These are phyloP conservation scores for Sanghuangporus sanghuang DNA, from an alignment of 1,284 basidiomycete genomes.

Conservation along the genomic window DNA sequence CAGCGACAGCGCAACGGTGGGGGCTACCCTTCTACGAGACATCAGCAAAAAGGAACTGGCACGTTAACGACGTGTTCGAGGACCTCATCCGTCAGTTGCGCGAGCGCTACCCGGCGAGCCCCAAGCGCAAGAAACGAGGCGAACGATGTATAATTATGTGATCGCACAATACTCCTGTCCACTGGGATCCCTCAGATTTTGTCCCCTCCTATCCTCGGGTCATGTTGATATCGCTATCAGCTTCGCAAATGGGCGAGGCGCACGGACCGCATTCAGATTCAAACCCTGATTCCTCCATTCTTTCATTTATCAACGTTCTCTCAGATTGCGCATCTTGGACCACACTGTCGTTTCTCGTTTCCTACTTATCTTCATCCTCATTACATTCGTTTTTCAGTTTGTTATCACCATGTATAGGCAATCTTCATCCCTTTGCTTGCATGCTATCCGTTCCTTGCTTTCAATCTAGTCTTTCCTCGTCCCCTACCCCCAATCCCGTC, in stretches of 20 bases:
- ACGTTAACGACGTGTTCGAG: slow-evolving; percentile 74
- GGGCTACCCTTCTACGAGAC: slow-evolving; percentile 80
- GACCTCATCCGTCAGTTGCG: slow-evolving; percentile 76
- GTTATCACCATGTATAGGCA: background rate
- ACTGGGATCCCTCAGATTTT: background rate
- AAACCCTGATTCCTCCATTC: background rate
- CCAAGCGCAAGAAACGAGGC: slow-evolving; percentile 33
- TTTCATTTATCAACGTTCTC: background rate
- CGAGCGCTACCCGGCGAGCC: slow-evolving; percentile 49
- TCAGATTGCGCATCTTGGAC: background rate
- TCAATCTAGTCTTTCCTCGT: background rate
- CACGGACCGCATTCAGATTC: background rate
- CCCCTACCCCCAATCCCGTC: background rate
- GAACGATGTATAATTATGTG: slow-evolving; percentile 54
- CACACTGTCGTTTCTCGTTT: background rate
- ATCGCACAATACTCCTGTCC: background rate
- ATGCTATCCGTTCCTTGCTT: background rate
- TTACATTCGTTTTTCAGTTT: background rate
- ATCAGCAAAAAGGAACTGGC: slow-evolving; percentile 77
- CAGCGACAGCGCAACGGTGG: slow-evolving; percentile 64
- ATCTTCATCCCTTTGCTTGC: no score
- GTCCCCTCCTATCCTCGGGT: background rate
- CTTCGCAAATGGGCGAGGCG: background rate
- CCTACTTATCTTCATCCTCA: background rate
- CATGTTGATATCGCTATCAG: background rate